Conservation (phyloP, 2,329 filamentous ascomycete genomes). For the Xylariomycetidae sp. region DNA sequence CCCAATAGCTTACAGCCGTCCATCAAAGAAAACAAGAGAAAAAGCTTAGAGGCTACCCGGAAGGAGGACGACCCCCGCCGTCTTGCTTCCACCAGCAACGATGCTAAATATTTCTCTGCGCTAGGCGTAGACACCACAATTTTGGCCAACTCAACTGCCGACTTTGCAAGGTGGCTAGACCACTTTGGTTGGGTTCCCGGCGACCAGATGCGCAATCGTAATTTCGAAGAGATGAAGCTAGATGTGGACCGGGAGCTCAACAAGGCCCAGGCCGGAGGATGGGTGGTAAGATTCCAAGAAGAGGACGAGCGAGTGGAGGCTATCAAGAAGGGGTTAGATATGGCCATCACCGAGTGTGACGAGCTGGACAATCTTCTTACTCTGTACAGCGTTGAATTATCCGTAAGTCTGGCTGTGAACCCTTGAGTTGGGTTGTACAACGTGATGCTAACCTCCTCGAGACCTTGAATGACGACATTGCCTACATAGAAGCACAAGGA, state of each 20-base stretch:
- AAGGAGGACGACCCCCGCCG: slow-evolving; percentile 50
- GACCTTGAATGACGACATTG: slow-evolving; percentile 92
- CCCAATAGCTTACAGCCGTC: slow-evolving; percentile 36
- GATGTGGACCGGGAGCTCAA: slow-evolving; percentile 86
- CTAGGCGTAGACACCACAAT: slow-evolving; percentile 73
- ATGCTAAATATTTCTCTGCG: slow-evolving; percentile 70
- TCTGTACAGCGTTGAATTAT: slow-evolving; percentile 89
- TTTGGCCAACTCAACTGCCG: slow-evolving; percentile 70
- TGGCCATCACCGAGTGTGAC: slow-evolving; percentile 90
- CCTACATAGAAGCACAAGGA: slow-evolving; percentile 94
- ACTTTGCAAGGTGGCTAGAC: slow-evolving; percentile 77
- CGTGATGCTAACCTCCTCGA: slow-evolving; percentile 35
- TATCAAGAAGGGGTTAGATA: slow-evolving; percentile 80
- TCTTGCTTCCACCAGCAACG: slow-evolving; percentile 65
- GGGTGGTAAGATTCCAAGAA: slow-evolving; percentile 78
- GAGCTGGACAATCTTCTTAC: slow-evolving; percentile 93
- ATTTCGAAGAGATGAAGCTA: slow-evolving; percentile 73
- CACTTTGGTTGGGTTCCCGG: slow-evolving; percentile 85
- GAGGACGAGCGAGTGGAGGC: slow-evolving; percentile 87
- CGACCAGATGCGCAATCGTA: slow-evolving; percentile 67
- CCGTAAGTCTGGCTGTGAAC: slow-evolving; percentile 51
- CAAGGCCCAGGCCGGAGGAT: slow-evolving; percentile 86
- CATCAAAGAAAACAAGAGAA: slow-evolving; percentile 25
- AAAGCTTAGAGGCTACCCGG: slow-evolving; percentile 26
- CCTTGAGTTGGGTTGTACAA: not conserved